Evolutionary conservation across 371 early-diverging fungal genomes (phyloP).

Genomic region (Lichtheimia hyalospora): DNA sequence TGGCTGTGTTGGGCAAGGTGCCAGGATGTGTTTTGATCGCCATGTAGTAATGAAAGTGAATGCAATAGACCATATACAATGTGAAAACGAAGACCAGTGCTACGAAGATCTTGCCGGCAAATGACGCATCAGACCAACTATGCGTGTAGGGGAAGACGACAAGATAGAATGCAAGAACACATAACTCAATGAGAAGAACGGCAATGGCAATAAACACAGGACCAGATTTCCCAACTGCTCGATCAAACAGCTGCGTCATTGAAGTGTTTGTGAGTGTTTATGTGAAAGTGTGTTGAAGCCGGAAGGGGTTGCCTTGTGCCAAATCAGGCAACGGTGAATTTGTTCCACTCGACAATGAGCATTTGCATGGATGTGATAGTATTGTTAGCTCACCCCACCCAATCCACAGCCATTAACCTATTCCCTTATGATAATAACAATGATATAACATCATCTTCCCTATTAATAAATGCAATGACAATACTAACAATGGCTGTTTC

Average conservation of each 20-base stretch:
- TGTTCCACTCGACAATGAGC: no score
- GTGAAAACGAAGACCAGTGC: slow-evolving; percentile 37
- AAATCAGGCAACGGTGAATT: no score
- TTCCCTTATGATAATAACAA: no score
- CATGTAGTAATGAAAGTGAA: slow-evolving; percentile 62
- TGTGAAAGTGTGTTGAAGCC: not conserved
- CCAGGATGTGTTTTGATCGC: slow-evolving; percentile 54
- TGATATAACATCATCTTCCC: no score
- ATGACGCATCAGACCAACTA: slow-evolving; percentile 22
- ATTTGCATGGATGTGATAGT: no score
- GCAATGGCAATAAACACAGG: slow-evolving; percentile 57
- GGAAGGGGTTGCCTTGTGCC: not conserved
- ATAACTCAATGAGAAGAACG: slow-evolving; percentile 47
- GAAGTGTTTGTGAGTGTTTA: not conserved
- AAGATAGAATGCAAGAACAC: slow-evolving; percentile 45
- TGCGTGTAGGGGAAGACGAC: slow-evolving; percentile 52
- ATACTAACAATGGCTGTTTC: no score
- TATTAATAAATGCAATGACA: no score
- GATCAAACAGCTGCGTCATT: slow-evolving; percentile 51
- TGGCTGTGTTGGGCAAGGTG: not conserved
- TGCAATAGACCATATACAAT: slow-evolving; percentile 53
- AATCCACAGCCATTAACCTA: no score
- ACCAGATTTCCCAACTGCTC: slow-evolving; percentile 52
- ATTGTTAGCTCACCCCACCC: no score
- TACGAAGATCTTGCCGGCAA: slow-evolving; percentile 28